A percentile compares a stretch with the other conserved stretches of the same genome.
phyloP scores from a whole-genome alignment of 495 filamentous ascomycete species.

The Penicillium paxilli region DNA sequence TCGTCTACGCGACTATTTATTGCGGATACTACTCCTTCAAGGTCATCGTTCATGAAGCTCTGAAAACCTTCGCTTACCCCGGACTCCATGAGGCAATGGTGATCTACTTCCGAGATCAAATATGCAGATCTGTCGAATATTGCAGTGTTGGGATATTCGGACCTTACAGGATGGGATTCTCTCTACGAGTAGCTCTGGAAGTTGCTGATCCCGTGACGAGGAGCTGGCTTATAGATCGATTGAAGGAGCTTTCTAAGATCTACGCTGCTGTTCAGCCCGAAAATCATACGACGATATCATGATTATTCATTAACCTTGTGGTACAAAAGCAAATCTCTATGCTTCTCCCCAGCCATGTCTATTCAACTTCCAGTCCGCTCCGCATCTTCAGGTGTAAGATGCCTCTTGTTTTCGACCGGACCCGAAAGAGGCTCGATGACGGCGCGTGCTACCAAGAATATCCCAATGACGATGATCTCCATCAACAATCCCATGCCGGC shows the following conservation, averaged over 20 bases:
- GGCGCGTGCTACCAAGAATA: constrained; percentile 25
- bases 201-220: constrained; percentile 26
- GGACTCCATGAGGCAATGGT: constrained; percentile 30
- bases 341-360: not conserved
- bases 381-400: not conserved
- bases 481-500: constrained; percentile 33
- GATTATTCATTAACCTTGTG: not conserved
- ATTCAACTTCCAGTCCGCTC: constrained; percentile 8
- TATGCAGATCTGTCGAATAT: constrained; percentile 38
- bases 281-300: constrained; percentile 11
- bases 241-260: constrained; percentile 26
- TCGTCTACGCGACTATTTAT: constrained; percentile 25
- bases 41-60: constrained; percentile 31
- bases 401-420: not conserved
- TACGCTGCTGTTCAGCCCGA: constrained; percentile 28
- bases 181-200: constrained; percentile 32
- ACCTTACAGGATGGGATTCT: constrained; percentile 33
- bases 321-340: not conserved
- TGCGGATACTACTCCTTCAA: constrained; percentile 36
- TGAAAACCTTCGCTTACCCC: constrained; percentile 25
- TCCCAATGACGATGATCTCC: constrained; percentile 26
- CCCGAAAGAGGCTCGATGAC: constrained; percentile 24
- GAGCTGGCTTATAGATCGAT: constrained; percentile 27
- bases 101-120: constrained; percentile 32
- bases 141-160: constrained; percentile 29